A percentile compares a stretch with the other conserved stretches of the same genome.
Conservation (phyloP, 306 rosid genomes). For the Hylodesmum podocarpum region DNA sequence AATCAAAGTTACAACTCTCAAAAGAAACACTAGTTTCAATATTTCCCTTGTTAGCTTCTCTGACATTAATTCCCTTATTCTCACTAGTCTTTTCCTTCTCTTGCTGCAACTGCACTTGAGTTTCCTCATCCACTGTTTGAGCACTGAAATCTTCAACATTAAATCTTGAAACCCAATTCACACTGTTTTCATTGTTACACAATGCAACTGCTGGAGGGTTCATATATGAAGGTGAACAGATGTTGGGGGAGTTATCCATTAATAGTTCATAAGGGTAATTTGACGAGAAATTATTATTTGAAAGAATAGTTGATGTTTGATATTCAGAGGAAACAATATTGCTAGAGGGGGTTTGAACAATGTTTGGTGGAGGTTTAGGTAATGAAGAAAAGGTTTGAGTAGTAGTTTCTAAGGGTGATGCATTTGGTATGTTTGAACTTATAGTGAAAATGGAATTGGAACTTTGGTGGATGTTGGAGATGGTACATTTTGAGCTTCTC, state of each 20-base stretch:
- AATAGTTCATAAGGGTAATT: conserved; percentile 17
- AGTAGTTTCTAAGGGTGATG: background rate
- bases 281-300: conserved; percentile 18
- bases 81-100: conserved; percentile 38
- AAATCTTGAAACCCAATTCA: conserved; percentile 36
- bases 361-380: conserved; percentile 21
- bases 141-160: conserved; percentile 31
- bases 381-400: conserved; percentile 14
- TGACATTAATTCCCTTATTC: conserved; percentile 16
- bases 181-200: conserved; percentile 24
- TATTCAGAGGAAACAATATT: conserved; percentile 16
- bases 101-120: conserved; percentile 17
- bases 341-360: conserved; percentile 22
- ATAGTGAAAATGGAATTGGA: conserved; percentile 36
- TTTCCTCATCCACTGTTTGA: conserved; percentile 23
- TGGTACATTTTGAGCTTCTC: conserved; percentile 14
- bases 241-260: conserved; percentile 17
- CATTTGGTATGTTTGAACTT: conserved; percentile 27
- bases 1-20: conserved; percentile 51
- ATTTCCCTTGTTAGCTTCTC: conserved; percentile 13
- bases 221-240: conserved; percentile 35
- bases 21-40: conserved; percentile 32
- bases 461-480: conserved; percentile 21
- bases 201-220: conserved; percentile 25
- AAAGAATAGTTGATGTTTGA: conserved; percentile 24